phyloP scores from a whole-genome alignment of 2,329 filamentous ascomycete species.

The Neofusicoccum sp. region DNA sequence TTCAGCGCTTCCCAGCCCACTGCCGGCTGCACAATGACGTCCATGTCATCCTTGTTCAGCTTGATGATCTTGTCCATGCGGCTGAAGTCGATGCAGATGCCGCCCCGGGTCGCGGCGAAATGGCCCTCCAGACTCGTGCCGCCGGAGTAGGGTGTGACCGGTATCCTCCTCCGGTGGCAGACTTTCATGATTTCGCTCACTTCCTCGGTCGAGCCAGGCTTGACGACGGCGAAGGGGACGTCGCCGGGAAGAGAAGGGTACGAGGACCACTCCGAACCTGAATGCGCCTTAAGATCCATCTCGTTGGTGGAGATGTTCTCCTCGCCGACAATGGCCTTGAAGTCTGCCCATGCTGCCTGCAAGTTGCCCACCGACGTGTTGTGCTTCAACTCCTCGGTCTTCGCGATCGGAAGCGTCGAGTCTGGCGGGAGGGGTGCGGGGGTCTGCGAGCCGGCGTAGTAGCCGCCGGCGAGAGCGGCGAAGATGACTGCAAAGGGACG shows the following conservation, averaged over 20 bases:
- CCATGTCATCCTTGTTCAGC: constrained; percentile 70
- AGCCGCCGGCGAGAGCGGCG: constrained; percentile 55
- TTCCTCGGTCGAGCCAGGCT: constrained; percentile 76
- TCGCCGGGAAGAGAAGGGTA: constrained; percentile 46
- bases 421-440: constrained; percentile 49
- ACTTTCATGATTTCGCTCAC: constrained; percentile 87
- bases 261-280: constrained; percentile 67
- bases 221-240: constrained; percentile 66
- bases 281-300: constrained; percentile 58
- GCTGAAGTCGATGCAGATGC: constrained; percentile 83
- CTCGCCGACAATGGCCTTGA: constrained; percentile 62
- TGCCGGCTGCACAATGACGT: constrained; percentile 64
- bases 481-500: constrained; percentile 49
- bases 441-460: constrained; percentile 57
- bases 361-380: constrained; percentile 60
- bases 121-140: constrained; percentile 90
- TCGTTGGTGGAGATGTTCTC: constrained; percentile 64
- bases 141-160: constrained; percentile 84
- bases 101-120: constrained; percentile 79
- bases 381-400: constrained; percentile 53
- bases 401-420: constrained; percentile 61
- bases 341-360: constrained; percentile 66
- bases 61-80: constrained; percentile 80
- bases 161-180: constrained; percentile 78
- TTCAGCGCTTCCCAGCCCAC: constrained; percentile 88